Evolutionary conservation across 192 early-diverging fungal genomes (phyloP).

Genomic region (Coemansia aciculifera): DNA sequence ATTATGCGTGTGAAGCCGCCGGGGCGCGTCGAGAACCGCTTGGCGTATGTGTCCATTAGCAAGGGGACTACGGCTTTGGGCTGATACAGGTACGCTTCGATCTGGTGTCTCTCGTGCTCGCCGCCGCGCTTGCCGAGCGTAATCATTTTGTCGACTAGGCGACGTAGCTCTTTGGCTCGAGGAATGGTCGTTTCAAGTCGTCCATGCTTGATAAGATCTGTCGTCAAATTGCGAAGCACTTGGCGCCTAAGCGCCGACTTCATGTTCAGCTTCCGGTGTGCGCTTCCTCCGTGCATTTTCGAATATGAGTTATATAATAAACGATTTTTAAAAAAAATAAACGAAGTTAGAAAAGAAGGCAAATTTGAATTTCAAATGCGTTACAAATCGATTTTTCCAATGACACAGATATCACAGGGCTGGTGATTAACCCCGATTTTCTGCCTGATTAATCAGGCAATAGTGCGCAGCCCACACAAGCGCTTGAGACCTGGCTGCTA

Average conservation of each 20-base stretch:
- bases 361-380: background rate
- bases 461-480: background rate
- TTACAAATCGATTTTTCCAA: background rate
- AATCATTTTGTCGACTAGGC: conserved; percentile 86
- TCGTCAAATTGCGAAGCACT: conserved; percentile 81
- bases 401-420: background rate
- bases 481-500: no score
- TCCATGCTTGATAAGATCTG: conserved; percentile 83
- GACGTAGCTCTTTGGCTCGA: conserved; percentile 88
- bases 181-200: conserved; percentile 91
- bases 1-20: conserved; percentile 93
- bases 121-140: conserved; percentile 77
- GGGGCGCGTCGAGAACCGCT: conserved; percentile 71
- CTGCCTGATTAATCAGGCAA: background rate
- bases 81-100: conserved; percentile 64
- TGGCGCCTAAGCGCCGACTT: conserved; percentile 65
- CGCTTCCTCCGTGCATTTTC: conserved; percentile 40
- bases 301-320: background rate
- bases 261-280: conserved; percentile 51
- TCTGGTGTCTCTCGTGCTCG: conserved; percentile 60
- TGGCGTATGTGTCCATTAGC: conserved; percentile 78
- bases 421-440: background rate
- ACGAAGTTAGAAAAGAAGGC: background rate
- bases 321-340: no score
- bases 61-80: conserved; percentile 75